Percentiles rank a stretch among this genome's conserved stretches.
These are phyloP conservation scores for Hygrophoropsis aurantiaca DNA, from an alignment of 768 basidiomycete species.

Conservation along the genomic window DNA sequence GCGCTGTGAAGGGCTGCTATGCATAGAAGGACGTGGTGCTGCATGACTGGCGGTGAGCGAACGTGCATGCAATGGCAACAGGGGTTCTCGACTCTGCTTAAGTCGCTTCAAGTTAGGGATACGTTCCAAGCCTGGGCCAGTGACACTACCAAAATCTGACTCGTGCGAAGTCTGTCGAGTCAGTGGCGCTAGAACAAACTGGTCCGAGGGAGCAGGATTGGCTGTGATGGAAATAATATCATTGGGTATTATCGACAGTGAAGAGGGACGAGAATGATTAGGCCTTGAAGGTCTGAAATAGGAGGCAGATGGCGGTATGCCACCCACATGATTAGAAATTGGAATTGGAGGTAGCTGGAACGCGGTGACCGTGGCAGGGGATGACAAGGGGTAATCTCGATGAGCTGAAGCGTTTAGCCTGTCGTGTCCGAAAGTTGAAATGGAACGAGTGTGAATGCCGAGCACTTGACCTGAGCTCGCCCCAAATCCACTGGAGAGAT, in stretches of 20 bases:
- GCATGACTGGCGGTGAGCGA: constrained; percentile 2
- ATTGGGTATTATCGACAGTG: constrained; percentile 29
- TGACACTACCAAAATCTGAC: constrained; percentile 36
- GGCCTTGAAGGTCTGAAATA: constrained; percentile 77
- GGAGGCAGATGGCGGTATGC: constrained; percentile 75
- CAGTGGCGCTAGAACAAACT: constrained; percentile 42
- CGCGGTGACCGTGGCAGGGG: constrained; percentile 26
- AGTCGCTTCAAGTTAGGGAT: constrained; percentile 34
- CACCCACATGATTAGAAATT: constrained; percentile 64
- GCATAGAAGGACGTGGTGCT: constrained; percentile 22
- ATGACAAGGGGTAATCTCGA: constrained; percentile 21
- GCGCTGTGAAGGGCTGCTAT: constrained; percentile 7
- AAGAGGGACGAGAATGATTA: constrained; percentile 43
- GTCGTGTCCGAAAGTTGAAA: constrained; percentile 10
- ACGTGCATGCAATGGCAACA: constrained; percentile 49
- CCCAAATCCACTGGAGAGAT: constrained; percentile 5
- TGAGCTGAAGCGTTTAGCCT: constrained; percentile 14
- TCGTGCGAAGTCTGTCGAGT: constrained; percentile 38
- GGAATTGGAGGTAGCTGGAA: constrained; percentile 20
- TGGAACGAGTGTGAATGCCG: constrained; percentile 8
- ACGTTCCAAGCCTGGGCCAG: constrained; percentile 22
- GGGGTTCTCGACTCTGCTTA: constrained; percentile 72
- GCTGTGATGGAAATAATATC: constrained; percentile 30
- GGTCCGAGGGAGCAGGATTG: constrained; percentile 24
- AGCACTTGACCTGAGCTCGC: constrained; percentile 2